phyloP scores from a whole-genome alignment of 352 stramenopile species.

The Phytophthora syringae region DNA sequence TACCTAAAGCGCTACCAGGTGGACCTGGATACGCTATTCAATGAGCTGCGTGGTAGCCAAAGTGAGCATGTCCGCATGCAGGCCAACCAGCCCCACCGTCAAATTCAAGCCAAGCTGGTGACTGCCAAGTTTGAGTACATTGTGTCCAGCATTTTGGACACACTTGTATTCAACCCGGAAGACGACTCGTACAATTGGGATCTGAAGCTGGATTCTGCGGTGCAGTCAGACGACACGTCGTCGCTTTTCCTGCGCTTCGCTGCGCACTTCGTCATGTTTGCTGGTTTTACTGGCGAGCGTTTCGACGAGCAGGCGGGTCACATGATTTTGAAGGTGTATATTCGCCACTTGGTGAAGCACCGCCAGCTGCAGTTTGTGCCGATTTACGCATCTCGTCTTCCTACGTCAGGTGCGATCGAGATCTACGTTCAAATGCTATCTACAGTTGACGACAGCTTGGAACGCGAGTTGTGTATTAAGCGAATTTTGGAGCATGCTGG shows the following conservation, averaged over 20 bases:
- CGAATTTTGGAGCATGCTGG: conserved; percentile 67
- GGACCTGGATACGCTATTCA: conserved; percentile 77
- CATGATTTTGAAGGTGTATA: conserved; percentile 86
- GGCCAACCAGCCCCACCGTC: conserved; percentile 69
- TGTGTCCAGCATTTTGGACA: conserved; percentile 67
- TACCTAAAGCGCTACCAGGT: conserved; percentile 77
- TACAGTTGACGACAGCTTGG: conserved; percentile 61
- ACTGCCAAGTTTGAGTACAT: conserved; percentile 81
- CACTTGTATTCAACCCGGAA: conserved; percentile 51
- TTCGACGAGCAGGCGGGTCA: conserved; percentile 71
- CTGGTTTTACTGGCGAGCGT: conserved; percentile 66
- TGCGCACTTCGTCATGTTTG: conserved; percentile 82
- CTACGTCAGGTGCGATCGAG: conserved; percentile 59
- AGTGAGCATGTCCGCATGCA: conserved; percentile 72
- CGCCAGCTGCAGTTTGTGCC: conserved; percentile 78
- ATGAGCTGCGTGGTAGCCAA: conserved; percentile 71
- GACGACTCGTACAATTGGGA: conserved; percentile 76
- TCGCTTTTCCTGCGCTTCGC: conserved; percentile 79
- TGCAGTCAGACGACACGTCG: conserved; percentile 54
- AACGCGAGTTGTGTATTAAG: conserved; percentile 75
- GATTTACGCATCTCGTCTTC: conserved; percentile 73
- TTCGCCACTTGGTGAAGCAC: conserved; percentile 84
- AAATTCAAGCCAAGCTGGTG: conserved; percentile 85
- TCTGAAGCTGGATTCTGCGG: conserved; percentile 49
- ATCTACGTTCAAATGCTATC: conserved; percentile 82